These are phyloP conservation scores for Xerocomus potaroensis DNA, from an alignment of 768 basidiomycete species.

Conservation along the genomic window DNA sequence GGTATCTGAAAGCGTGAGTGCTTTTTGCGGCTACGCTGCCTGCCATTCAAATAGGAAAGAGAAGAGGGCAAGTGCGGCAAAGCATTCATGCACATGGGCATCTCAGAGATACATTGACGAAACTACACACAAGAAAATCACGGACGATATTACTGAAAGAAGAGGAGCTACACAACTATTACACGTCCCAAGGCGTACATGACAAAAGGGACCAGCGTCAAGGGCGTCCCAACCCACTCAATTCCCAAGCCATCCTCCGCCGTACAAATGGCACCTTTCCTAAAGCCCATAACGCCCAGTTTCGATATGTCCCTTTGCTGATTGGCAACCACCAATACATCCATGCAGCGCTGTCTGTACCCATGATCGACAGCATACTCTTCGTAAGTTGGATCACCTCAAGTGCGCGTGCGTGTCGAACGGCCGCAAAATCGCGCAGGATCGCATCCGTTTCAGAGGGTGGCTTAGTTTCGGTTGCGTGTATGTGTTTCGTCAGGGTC, in stretches of 20 bases:
- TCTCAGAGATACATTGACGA: too few relatives aligned
- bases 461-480: constrained; percentile 6
- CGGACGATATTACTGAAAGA: too few relatives aligned
- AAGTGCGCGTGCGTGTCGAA: constrained; percentile 38
- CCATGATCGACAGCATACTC: constrained; percentile 24
- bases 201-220: constrained; percentile 2
- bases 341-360: constrained; percentile 11
- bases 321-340: constrained; percentile 28
- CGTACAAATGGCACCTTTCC: constrained; percentile 19
- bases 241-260: constrained; percentile 19
- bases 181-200: not conserved
- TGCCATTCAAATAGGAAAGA: too few relatives aligned
- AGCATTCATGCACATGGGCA: too few relatives aligned
- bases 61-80: too few relatives aligned
- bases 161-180: too few relatives aligned
- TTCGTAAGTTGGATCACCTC: constrained; percentile 41
- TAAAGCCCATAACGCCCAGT: constrained; percentile 23
- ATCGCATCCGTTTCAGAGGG: constrained; percentile 28
- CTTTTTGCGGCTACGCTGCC: too few relatives aligned
- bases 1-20: too few relatives aligned
- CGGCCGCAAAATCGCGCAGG: constrained; percentile 34
- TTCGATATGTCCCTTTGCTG: constrained; percentile 24
- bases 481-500: constrained; percentile 36
- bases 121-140: too few relatives aligned
- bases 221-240: constrained; percentile 26